These are phyloP conservation scores for Platanthera zijinensis DNA, from an alignment of 106 monocot genomes.

Conservation along the genomic window DNA sequence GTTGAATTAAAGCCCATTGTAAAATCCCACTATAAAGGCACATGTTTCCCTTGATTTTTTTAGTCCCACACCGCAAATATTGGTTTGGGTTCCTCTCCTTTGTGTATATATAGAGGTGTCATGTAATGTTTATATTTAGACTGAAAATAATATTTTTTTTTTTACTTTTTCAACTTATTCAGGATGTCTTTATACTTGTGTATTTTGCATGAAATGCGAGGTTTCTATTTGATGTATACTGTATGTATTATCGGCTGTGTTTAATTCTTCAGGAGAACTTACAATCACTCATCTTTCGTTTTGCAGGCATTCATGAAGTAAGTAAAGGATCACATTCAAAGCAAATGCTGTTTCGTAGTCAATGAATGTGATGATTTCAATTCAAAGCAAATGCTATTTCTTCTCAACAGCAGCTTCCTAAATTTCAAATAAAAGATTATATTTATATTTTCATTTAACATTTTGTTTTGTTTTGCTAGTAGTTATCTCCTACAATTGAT, in stretches of 20 bases:
- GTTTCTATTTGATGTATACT: neutral
- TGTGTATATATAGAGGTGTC: too few relatives aligned
- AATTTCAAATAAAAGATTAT: neutral
- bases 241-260: neutral
- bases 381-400: neutral
- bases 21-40: too few relatives aligned
- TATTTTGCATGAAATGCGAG: neutral
- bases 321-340: slow-evolving; percentile 11
- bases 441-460: neutral
- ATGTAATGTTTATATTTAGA: too few relatives aligned
- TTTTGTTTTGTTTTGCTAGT: neutral
- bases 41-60: too few relatives aligned
- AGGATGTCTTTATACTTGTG: neutral
- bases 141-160: too few relatives aligned
- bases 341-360: neutral
- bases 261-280: neutral
- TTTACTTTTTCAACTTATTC: neutral
- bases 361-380: neutral
- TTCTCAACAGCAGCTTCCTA: neutral
- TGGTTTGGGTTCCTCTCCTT: too few relatives aligned
- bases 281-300: neutral
- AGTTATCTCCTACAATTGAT: neutral
- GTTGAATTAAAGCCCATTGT: too few relatives aligned
- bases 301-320: slow-evolving; percentile 44
- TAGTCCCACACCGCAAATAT: too few relatives aligned